Evolutionary conservation across 495 filamentous ascomycete genomes (phyloP).

Genomic region (Aspergillus diversus): DNA sequence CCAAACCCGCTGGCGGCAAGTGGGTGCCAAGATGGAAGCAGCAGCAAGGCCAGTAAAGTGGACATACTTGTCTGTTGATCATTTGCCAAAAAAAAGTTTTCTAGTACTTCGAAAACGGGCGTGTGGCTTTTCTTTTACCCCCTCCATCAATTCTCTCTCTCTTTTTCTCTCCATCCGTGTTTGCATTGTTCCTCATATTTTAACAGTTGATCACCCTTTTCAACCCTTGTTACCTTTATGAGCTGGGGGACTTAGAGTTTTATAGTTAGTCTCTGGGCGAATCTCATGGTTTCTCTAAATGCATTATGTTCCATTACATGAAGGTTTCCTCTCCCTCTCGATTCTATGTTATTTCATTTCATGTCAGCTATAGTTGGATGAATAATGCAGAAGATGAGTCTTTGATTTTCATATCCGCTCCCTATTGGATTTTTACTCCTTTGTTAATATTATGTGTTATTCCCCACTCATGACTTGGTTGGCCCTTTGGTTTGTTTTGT

Average conservation of each 20-base stretch:
- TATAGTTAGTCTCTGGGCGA: slow-evolving; percentile 22
- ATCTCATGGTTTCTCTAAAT: slow-evolving; percentile 25
- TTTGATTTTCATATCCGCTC: slow-evolving; percentile 1
- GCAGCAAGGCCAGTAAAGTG: slow-evolving; percentile 40
- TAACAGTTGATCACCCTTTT: slow-evolving; percentile 2
- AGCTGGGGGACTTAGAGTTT: slow-evolving; percentile 19
- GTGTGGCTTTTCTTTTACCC: slow-evolving; percentile 13
- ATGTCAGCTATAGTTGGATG: slow-evolving; percentile 22
- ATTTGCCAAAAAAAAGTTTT: slow-evolving; percentile 17
- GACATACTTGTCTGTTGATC: slow-evolving; percentile 19
- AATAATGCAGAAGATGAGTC: slow-evolving; percentile 17
- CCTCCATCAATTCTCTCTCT: background rate
- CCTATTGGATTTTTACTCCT: background rate
- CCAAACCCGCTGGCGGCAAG: slow-evolving; percentile 36
- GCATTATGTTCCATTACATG: slow-evolving; percentile 27
- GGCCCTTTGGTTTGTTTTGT: too few species aligned
- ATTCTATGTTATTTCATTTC: slow-evolving; percentile 1
- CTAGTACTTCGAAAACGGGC: slow-evolving; percentile 16
- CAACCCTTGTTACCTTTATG: slow-evolving; percentile 15
- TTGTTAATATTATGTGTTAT: too few species aligned
- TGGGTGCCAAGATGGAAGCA: slow-evolving; percentile 53
- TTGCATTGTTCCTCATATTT: slow-evolving; percentile 11
- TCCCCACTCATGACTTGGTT: too few species aligned
- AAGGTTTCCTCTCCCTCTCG: slow-evolving; percentile 6
- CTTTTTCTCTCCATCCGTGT: slow-evolving; percentile 1